phyloP scores from a whole-genome alignment of 371 early-diverging fungal species.

The Mortierella sp. region DNA sequence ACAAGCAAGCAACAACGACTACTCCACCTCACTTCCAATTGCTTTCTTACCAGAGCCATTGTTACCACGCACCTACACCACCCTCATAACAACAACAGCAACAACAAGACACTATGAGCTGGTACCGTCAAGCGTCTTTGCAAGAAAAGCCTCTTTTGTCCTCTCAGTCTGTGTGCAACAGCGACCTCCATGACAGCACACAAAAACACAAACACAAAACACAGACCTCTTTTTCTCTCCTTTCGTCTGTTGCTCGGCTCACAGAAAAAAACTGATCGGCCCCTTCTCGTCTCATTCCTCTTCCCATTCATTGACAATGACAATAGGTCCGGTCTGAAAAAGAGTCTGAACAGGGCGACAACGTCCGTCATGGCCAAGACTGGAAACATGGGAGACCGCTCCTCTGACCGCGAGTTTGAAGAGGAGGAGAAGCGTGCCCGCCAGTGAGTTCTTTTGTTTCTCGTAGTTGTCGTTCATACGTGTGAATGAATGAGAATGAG shows the following conservation, averaged over 20 bases:
- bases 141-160: background rate
- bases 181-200: background rate
- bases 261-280: background rate
- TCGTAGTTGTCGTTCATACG: background rate
- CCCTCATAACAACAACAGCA: background rate
- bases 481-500: background rate
- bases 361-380: slow-evolving; percentile 68
- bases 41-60: background rate
- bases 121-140: background rate
- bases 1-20: background rate
- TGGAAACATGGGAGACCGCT: slow-evolving; percentile 18
- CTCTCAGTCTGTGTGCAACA: background rate
- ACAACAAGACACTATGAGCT: slow-evolving; percentile 1
- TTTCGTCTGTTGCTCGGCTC: background rate
- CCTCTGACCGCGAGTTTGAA: slow-evolving; percentile 84
- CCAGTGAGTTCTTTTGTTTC: slow-evolving; percentile 62
- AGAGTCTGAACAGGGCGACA: slow-evolving; percentile 87
- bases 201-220: background rate
- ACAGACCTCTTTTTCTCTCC: background rate
- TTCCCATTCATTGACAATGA: background rate
- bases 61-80: background rate
- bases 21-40: background rate
- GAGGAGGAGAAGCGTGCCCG: slow-evolving; percentile 88
- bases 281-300: background rate
- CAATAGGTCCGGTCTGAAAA: slow-evolving; percentile 85